Base-by-base conservation (phyloP, 2,329 filamentous ascomycete genomes). In the Ophiostoma australiae region DNA sequence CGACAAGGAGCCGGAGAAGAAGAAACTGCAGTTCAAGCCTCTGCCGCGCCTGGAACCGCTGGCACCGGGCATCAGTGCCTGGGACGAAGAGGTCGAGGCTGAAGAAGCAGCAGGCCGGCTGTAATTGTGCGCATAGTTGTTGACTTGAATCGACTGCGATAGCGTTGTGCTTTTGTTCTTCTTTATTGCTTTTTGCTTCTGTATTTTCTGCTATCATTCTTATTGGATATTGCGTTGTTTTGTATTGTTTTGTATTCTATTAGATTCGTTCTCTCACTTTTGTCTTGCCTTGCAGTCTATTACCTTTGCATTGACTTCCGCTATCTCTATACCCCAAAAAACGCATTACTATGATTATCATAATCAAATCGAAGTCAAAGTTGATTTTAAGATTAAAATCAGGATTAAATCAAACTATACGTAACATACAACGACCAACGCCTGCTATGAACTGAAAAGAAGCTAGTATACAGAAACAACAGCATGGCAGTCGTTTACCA, bases 1-100 rank as follows among this genome's bases (percentile, higher is more conserved):
- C 15, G 70, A 69, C 11, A 65, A 72, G n/a, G 69, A 73, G 6
- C 73, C 74, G 6, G 15, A 68, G 72, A n/a, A 27, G 27, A 61
- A 68, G 13, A 75, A 74, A 69, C 66, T 69, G 8, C 74, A 70
- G n/a, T 71, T 70, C 48, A 61, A 61, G 23, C 63, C 69, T 1
- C 69, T 72, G 44, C 63, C 68, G 1, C 27, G 17, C 1, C 69
- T 78, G n/a, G 77, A 79, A 70, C 76, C 81, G 20, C 63, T 79
- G 1, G 80, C 81, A 6, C 78, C 81, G 8, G 79, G 79, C 0
- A 75, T 82, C 23, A 81, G 82, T 10, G 82, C 84, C 70, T 88
- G 86, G 86, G 86, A 84, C 69, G 86, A 88, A 48, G 86, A 88
- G 78, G 85, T 88, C 81, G 84, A 84, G 68, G 83, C 80, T 5